A percentile compares a stretch with the other conserved stretches of the same genome.
phyloP scores from a whole-genome alignment of 1,139 yeast genomes.

The Candida sp. region DNA sequence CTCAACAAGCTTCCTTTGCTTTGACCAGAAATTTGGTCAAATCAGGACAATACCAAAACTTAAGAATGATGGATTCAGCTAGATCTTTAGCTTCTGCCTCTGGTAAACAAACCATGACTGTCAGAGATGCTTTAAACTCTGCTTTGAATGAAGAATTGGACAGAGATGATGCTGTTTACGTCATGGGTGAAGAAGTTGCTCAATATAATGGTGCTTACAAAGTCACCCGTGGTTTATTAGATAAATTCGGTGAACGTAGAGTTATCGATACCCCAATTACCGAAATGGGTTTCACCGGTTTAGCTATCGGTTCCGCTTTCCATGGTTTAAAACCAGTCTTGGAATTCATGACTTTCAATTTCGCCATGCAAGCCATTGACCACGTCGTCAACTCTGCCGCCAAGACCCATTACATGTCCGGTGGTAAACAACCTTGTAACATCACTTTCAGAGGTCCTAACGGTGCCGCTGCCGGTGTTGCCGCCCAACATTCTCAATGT shows the following conservation, averaged over 20 bases:
- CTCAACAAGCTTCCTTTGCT: constrained; percentile 44
- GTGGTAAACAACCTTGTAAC: constrained; percentile 97
- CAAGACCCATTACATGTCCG: constrained; percentile 98
- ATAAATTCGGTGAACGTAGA: constrained; percentile 96
- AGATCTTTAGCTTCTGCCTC: constrained; percentile 29
- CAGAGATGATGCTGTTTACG: constrained; percentile 88
- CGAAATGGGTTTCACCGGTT: constrained; percentile 98
- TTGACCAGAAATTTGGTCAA: constrained; percentile 14
- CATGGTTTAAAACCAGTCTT: constrained; percentile 97
- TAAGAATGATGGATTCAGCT: background rate
- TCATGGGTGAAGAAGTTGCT: constrained; percentile 99
- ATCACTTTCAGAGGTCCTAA: constrained; percentile 99
- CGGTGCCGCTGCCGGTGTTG: constrained; percentile 99
- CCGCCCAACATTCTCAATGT: constrained; percentile 98
- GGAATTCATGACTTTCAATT: constrained; percentile 99
- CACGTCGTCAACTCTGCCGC: constrained; percentile 99
- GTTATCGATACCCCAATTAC: constrained; percentile 98
- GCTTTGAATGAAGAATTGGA: constrained; percentile 98
- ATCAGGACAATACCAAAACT: background rate
- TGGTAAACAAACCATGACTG: constrained; percentile 72
- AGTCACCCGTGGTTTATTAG: constrained; percentile 92
- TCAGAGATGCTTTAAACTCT: constrained; percentile 93
- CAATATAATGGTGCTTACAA: constrained; percentile 99
- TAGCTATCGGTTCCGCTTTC: constrained; percentile 96
- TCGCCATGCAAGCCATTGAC: constrained; percentile 99